Evolutionary conservation across 169 alveolate genomes (phyloP).

Genomic region (Condylostoma magnum): DNA sequence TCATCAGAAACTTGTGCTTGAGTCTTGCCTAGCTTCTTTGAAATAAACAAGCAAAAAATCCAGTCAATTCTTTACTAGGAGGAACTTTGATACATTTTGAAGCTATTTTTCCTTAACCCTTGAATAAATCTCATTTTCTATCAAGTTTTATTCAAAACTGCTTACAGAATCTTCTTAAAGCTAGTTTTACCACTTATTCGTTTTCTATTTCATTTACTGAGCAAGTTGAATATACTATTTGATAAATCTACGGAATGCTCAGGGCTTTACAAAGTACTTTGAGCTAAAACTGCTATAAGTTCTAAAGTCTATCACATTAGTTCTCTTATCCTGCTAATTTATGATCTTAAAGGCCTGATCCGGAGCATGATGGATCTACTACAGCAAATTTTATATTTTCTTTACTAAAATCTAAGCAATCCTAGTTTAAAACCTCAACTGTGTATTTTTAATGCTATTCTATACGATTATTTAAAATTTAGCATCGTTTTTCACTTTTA

Average conservation of each 20-base stretch:
- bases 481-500: slow-evolving; percentile 29
- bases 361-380: slow-evolving; percentile 60
- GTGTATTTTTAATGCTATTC: slow-evolving; percentile 5
- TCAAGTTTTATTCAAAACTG: neutral
- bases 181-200: slow-evolving; percentile 8
- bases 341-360: slow-evolving; percentile 42
- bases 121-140: slow-evolving; percentile 3
- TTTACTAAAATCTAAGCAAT: neutral
- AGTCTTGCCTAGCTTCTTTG: slow-evolving; percentile 10
- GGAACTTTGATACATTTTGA: neutral
- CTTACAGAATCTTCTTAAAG: neutral
- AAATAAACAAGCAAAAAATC: slow-evolving; percentile 16
- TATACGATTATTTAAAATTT: slow-evolving; percentile 24
- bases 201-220: slow-evolving; percentile 2
- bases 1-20: neutral
- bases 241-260: neutral
- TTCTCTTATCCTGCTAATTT: slow-evolving; percentile 5
- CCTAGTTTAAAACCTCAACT: slow-evolving; percentile 20
- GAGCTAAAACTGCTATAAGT: neutral
- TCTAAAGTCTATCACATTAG: neutral
- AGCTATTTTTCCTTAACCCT: neutral
- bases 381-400: slow-evolving; percentile 26
- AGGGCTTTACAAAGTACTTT: neutral
- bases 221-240: slow-evolving; percentile 26
- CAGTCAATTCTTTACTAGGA: neutral